Evolutionary conservation across 768 basidiomycete species (phyloP).

Genomic region (Lanmaoa rubissima): DNA sequence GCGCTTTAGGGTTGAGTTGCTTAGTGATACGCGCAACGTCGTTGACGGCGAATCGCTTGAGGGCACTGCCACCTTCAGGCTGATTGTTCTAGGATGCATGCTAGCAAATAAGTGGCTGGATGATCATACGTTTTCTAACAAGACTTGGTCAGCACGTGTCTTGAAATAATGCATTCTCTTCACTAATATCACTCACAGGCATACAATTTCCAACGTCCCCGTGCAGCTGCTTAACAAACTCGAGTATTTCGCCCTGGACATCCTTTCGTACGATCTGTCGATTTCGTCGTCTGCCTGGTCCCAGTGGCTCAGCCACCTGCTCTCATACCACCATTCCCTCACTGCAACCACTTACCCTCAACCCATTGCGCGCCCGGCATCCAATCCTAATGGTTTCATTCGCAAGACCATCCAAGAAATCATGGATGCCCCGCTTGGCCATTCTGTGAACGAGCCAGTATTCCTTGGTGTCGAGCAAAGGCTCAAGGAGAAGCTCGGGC

Average conservation of each 20-base stretch:
- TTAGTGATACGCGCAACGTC: constrained; percentile 47
- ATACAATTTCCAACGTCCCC: constrained; percentile 76
- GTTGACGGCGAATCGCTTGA: constrained; percentile 50
- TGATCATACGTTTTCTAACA: constrained; percentile 87
- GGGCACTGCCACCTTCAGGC: constrained; percentile 63
- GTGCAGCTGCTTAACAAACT: constrained; percentile 67
- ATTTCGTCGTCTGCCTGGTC: constrained; percentile 65
- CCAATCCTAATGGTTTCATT: constrained; percentile 67
- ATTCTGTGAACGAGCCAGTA: constrained; percentile 48
- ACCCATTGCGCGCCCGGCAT: constrained; percentile 75
- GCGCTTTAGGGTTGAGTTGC: constrained; percentile 60
- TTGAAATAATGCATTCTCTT: not conserved
- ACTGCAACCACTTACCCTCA: constrained; percentile 60
- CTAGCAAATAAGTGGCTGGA: constrained; percentile 87
- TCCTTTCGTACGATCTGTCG: constrained; percentile 69
- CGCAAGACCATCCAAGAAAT: constrained; percentile 71
- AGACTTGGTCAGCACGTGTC: constrained; percentile 64
- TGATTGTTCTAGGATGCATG: constrained; percentile 80
- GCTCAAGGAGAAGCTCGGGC: constrained; percentile 49
- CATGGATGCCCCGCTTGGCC: constrained; percentile 45
- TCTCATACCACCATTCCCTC: constrained; percentile 63
- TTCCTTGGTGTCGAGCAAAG: constrained; percentile 73
- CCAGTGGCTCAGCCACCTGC: constrained; percentile 65
- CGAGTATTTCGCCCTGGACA: constrained; percentile 67
- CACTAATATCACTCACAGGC: constrained; percentile 44